Percentiles rank a stretch among this genome's conserved stretches.
phyloP scores from a whole-genome alignment of 163 green algal genomes.

The Chlamydomonas reinhardtii region DNA sequence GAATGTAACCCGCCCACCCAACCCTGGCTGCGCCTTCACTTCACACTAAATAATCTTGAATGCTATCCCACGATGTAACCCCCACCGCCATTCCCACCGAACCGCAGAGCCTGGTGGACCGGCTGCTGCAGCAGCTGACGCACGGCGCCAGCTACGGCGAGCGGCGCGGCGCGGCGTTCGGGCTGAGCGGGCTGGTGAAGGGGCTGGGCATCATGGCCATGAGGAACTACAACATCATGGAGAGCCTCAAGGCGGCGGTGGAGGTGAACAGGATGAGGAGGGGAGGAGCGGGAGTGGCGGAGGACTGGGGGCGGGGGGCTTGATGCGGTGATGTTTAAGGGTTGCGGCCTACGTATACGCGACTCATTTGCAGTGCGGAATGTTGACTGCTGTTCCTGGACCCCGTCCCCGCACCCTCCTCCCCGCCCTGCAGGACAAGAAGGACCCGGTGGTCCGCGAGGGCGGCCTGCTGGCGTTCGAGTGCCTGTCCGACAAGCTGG shows the following conservation, averaged over 20 bases:
- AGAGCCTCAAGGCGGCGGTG: conserved; percentile 85
- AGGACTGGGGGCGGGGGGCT: too few relatives aligned
- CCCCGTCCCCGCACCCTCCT: background rate
- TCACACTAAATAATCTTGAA: too few relatives aligned
- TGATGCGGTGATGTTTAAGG: too few relatives aligned
- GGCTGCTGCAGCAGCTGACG: conserved; percentile 77
- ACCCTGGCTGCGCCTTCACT: too few relatives aligned
- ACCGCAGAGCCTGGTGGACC: conserved; percentile 66
- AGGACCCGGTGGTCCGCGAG: conserved; percentile 71
- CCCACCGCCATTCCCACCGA: too few relatives aligned
- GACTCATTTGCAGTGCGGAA: too few relatives aligned
- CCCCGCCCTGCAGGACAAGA: conserved; percentile 78
- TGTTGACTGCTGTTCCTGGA: too few relatives aligned
- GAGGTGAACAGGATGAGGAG: conserved; percentile 55
- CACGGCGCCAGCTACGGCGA: conserved; percentile 83
- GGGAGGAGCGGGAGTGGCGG: background rate
- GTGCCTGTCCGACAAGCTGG: conserved; percentile 92
- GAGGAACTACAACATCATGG: conserved; percentile 91
- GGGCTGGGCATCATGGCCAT: conserved; percentile 88
- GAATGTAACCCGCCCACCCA: too few relatives aligned
- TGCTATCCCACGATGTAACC: too few relatives aligned
- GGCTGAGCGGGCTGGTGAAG: conserved; percentile 93
- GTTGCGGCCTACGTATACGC: too few relatives aligned
- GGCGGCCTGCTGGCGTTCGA: conserved; percentile 94
- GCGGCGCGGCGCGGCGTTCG: conserved; percentile 90